These are phyloP conservation scores for Aplosporella prunicola DNA, from an alignment of 2,329 filamentous ascomycete genomes.

Conservation along the genomic window DNA sequence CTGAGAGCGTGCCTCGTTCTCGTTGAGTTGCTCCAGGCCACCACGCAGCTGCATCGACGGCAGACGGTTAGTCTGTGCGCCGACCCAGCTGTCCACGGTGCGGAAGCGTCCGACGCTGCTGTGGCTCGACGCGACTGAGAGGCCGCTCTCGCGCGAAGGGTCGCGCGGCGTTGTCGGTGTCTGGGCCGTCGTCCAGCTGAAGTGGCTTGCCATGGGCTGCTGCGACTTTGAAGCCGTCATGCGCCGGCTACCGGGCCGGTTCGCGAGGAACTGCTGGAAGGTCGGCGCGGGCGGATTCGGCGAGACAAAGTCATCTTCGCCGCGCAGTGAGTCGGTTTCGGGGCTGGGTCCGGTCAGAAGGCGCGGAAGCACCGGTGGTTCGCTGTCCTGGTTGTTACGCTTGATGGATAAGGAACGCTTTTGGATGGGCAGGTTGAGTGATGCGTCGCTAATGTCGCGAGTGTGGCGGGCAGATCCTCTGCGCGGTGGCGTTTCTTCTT, in stretches of 20 bases:
- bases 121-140: conserved; percentile 23
- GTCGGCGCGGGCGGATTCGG: conserved; percentile 25
- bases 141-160: conserved; percentile 19
- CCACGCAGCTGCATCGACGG: conserved; percentile 25
- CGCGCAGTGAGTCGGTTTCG: conserved; percentile 15
- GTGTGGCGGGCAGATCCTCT: background rate
- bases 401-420: background rate
- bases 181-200: conserved; percentile 33
- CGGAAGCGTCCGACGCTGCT: conserved; percentile 31
- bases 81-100: conserved; percentile 33
- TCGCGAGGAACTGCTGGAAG: conserved; percentile 30
- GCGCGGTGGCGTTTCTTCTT: conserved; percentile 7
- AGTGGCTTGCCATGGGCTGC: conserved; percentile 14
- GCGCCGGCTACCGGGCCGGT: conserved; percentile 19
- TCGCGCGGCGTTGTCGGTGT: conserved; percentile 28
- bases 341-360: conserved; percentile 14
- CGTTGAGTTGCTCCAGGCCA: conserved; percentile 6
- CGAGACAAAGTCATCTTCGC: conserved; percentile 13
- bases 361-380: background rate
- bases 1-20: background rate
- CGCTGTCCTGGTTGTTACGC: background rate
- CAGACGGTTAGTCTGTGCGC: conserved; percentile 29
- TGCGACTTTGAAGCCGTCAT: conserved; percentile 1
- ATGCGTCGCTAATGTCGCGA: background rate
- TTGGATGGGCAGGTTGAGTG: background rate